Percentiles rank a stretch among this genome's conserved stretches.
Conservation (phyloP, 768 basidiomycete species). For the Suillus luteus region DNA sequence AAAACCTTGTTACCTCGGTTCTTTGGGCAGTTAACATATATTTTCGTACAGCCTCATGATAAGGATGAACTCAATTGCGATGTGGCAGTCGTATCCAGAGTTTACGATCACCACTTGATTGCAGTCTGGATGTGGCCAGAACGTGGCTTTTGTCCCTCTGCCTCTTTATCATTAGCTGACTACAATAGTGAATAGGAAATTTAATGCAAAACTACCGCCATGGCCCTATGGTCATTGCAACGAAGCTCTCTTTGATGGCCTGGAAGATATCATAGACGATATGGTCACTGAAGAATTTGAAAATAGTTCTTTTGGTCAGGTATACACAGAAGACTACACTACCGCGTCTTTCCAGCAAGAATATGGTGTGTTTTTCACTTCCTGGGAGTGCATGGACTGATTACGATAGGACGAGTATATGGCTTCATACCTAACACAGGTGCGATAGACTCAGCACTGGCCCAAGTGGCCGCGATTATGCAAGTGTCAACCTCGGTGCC, state of each 20-base stretch:
- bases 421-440: neutral
- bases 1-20: neutral
- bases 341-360: neutral
- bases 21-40: neutral
- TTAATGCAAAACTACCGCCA: neutral
- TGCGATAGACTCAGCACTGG: neutral
- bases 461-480: too few species aligned
- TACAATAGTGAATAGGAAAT: neutral
- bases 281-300: neutral
- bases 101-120: neutral
- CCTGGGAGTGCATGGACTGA: neutral
- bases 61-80: neutral
- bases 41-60: neutral
- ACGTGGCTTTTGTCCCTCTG: neutral
- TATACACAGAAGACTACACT: neutral
- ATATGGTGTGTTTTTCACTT: neutral
- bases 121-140: neutral
- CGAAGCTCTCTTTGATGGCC: neutral
- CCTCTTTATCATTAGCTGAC: neutral
- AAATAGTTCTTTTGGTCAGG: neutral
- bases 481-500: too few species aligned
- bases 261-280: neutral
- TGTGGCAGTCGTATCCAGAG: neutral
- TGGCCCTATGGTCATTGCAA: too few species aligned
- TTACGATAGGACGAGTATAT: neutral